Evolutionary conservation across 2,329 filamentous ascomycete species (phyloP).

Genomic region (Trichoderma koningiopsis): DNA sequence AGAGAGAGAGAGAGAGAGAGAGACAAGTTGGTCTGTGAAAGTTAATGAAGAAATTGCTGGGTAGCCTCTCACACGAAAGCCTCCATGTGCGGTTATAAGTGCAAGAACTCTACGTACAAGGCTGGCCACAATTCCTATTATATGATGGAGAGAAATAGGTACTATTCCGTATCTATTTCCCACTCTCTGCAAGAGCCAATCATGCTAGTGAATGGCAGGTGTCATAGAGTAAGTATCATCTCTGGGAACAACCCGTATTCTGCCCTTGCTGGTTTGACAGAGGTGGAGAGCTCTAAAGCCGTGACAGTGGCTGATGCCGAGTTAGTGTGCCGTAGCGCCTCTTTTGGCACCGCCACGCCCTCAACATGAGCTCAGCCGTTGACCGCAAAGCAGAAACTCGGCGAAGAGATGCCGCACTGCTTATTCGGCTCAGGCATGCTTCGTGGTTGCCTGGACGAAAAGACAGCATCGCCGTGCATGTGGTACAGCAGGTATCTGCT

Average conservation of each 20-base stretch:
- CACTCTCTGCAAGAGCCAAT: background rate
- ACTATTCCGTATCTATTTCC: background rate
- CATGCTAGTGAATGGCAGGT: background rate
- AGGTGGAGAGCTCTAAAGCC: background rate
- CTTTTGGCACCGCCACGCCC: constrained; percentile 3
- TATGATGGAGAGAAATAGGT: background rate
- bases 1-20: background rate
- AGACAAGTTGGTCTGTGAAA: background rate
- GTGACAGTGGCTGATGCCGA: constrained; percentile 8
- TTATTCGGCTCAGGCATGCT: too few species aligned
- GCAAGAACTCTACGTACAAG: background rate
- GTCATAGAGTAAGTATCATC: background rate
- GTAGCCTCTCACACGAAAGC: background rate
- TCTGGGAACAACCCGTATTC: background rate
- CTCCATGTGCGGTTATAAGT: background rate
- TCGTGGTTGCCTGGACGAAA: too few species aligned
- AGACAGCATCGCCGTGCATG: too few species aligned
- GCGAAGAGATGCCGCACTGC: too few species aligned
- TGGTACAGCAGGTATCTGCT: background rate
- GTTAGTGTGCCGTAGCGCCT: background rate
- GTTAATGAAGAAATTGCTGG: background rate
- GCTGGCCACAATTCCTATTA: background rate
- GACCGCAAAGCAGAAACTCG: too few species aligned
- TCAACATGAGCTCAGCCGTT: background rate
- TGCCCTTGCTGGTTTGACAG: background rate